These are phyloP conservation scores for Lyophyllum shimeji DNA, from an alignment of 768 basidiomycete species.

Conservation along the genomic window DNA sequence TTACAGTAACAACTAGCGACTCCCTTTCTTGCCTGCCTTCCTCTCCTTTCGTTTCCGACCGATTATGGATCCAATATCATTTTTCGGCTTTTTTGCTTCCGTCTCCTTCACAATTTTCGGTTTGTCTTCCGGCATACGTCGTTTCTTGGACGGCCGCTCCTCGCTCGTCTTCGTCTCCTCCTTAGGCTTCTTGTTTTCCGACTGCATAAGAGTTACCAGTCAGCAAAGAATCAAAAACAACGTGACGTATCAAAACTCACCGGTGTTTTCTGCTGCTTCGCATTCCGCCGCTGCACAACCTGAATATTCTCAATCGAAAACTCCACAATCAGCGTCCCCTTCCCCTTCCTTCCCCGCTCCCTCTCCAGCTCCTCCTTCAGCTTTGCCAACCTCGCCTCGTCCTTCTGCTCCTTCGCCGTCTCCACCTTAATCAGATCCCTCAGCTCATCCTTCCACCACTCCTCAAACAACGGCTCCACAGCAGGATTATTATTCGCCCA, in stretches of 20 bases:
- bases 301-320: slow-evolving; percentile 96
- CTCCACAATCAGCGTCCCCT: slow-evolving; percentile 76
- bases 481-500: slow-evolving; percentile 92
- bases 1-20: background rate
- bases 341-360: slow-evolving; percentile 35
- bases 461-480: slow-evolving; percentile 61
- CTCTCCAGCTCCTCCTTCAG: slow-evolving; percentile 58
- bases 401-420: slow-evolving; percentile 42
- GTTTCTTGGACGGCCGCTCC: slow-evolving; percentile 42
- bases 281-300: slow-evolving; percentile 76
- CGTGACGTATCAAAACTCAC: slow-evolving; percentile 18
- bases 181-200: slow-evolving; percentile 13
- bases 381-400: slow-evolving; percentile 53
- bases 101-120: slow-evolving; percentile 14
- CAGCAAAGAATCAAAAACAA: background rate
- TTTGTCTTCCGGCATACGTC: slow-evolving; percentile 26
- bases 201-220: slow-evolving; percentile 6
- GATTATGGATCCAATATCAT: slow-evolving; percentile 67
- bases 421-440: slow-evolving; percentile 57
- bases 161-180: slow-evolving; percentile 23
- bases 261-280: slow-evolving; percentile 40
- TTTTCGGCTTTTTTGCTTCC: slow-evolving; percentile 27
- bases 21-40: slow-evolving; percentile 36
- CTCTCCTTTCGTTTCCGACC: slow-evolving; percentile 79
- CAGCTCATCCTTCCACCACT: slow-evolving; percentile 87